phyloP scores from a whole-genome alignment of 2,329 filamentous ascomycete genomes.

The Mycosphaerella sp. region DNA sequence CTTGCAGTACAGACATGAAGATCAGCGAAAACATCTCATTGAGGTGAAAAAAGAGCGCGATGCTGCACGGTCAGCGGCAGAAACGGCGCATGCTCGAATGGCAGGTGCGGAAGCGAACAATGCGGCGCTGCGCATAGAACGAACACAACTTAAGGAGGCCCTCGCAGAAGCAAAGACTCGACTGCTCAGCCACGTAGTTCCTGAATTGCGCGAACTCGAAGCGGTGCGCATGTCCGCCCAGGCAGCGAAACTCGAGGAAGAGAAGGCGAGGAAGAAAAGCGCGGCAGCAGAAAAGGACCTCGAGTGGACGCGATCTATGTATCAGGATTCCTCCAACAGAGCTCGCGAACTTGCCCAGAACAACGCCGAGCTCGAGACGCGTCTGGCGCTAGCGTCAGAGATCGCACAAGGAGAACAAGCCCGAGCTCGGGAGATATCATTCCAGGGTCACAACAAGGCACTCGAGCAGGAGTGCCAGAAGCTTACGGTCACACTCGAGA shows the following conservation, averaged over 20 bases:
- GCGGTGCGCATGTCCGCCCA: slow-evolving; percentile 20
- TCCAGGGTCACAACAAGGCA: slow-evolving; percentile 21
- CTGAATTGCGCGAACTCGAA: slow-evolving; percentile 34
- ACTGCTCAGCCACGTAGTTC: slow-evolving; percentile 27
- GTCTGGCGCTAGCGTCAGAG: slow-evolving; percentile 26
- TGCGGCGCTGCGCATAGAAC: slow-evolving; percentile 25
- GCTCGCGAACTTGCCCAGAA: slow-evolving; percentile 44
- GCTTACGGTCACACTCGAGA: slow-evolving; percentile 26
- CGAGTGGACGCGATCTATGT: slow-evolving; percentile 54
- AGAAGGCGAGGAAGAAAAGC: slow-evolving; percentile 30
- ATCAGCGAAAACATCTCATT: slow-evolving; percentile 28
- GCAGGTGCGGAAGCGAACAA: slow-evolving; percentile 18
- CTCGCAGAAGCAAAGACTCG: slow-evolving; percentile 27
- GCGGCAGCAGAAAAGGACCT: slow-evolving; percentile 42
- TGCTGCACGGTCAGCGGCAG: slow-evolving; percentile 22
- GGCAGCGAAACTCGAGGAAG: slow-evolving; percentile 23
- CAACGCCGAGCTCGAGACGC: slow-evolving; percentile 43
- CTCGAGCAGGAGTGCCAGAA: slow-evolving; percentile 27
- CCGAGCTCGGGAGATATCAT: slow-evolving; percentile 23
- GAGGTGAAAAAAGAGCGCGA: slow-evolving; percentile 26
- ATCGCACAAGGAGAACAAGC: slow-evolving; percentile 28
- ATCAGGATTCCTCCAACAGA: slow-evolving; percentile 52
- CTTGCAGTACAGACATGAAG: slow-evolving; percentile 33
- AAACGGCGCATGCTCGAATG: slow-evolving; percentile 24
- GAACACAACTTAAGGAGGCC: slow-evolving; percentile 26